Evolutionary conservation across 225 moss, liverwort and hornwort species (phyloP).

Genomic region (Rhytidiadelphus loreus): DNA sequence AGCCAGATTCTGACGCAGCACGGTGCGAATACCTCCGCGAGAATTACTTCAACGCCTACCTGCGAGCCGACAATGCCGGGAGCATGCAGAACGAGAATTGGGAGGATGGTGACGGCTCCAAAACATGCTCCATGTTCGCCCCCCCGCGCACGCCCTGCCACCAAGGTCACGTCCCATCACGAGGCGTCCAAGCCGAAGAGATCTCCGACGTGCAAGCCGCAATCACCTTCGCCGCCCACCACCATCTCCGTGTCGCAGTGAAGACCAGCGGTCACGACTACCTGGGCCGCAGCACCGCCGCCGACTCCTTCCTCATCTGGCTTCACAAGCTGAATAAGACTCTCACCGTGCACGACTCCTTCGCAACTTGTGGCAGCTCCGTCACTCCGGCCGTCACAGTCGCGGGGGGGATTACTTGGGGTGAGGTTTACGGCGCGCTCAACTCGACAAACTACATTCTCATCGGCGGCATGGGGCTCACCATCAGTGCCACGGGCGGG

Average conservation of each 20-base stretch:
- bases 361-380: background rate
- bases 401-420: background rate
- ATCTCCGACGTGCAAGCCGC: background rate
- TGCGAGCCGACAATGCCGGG: conserved; percentile 7
- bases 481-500: conserved; percentile 1
- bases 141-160: background rate
- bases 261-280: conserved; percentile 5
- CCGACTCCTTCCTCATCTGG: conserved; percentile 14
- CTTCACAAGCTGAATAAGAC: conserved; percentile 13
- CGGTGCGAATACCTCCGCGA: background rate
- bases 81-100: conserved; percentile 16
- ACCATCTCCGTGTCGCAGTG: conserved; percentile 1
- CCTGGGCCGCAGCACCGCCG: conserved; percentile 4
- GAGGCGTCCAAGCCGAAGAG: background rate
- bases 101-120: background rate
- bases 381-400: background rate
- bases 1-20: background rate
- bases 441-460: background rate
- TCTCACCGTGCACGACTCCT: background rate
- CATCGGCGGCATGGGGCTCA: background rate
- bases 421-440: background rate
- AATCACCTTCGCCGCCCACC: background rate
- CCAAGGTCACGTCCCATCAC: conserved; percentile 1
- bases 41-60: background rate
- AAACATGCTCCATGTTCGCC: background rate